Evolutionary conservation across 805 yeast species (phyloP).

Genomic region (Metschnikowia orientalis): DNA sequence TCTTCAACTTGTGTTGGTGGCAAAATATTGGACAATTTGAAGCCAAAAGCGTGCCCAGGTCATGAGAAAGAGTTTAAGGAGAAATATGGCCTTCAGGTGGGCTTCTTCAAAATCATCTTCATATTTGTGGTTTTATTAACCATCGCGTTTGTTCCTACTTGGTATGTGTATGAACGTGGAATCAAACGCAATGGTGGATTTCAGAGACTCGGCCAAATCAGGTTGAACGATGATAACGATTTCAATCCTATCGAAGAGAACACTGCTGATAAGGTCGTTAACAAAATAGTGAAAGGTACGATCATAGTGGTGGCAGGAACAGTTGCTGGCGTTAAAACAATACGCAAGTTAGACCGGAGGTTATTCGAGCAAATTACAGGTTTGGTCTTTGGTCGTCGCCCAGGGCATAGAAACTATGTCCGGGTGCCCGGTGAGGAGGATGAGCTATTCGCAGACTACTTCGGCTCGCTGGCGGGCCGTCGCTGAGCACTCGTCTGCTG

Average conservation of each 20-base stretch:
- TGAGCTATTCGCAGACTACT: conserved; percentile 38
- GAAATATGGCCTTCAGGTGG: conserved; percentile 50
- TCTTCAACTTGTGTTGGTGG: conserved; percentile 86
- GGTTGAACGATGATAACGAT: conserved; percentile 65
- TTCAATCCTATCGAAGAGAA: conserved; percentile 61
- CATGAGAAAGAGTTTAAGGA: conserved; percentile 59
- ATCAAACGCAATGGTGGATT: conserved; percentile 76
- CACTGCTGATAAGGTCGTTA: conserved; percentile 53
- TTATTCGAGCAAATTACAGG: conserved; percentile 30
- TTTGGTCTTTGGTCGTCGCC: conserved; percentile 31
- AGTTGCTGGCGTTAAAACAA: conserved; percentile 31
- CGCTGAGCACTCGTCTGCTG: no score
- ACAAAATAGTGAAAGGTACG: conserved; percentile 55
- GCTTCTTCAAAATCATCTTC: conserved; percentile 47
- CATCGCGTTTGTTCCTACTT: conserved; percentile 49
- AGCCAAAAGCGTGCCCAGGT: conserved; percentile 82
- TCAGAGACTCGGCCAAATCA: conserved; percentile 75
- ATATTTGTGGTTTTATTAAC: conserved; percentile 54
- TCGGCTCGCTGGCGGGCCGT: no score
- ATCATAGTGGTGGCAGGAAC: conserved; percentile 42
- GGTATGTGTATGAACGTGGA: conserved; percentile 77
- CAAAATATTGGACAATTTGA: conserved; percentile 58
- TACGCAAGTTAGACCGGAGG: conserved; percentile 30
- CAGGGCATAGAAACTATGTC: conserved; percentile 39
- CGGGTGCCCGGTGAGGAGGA: conserved; percentile 41